A percentile compares a stretch with the other conserved stretches of the same genome.
Conservation (phyloP, 352 stramenopile genomes). For the Phytophthora cactorum region DNA sequence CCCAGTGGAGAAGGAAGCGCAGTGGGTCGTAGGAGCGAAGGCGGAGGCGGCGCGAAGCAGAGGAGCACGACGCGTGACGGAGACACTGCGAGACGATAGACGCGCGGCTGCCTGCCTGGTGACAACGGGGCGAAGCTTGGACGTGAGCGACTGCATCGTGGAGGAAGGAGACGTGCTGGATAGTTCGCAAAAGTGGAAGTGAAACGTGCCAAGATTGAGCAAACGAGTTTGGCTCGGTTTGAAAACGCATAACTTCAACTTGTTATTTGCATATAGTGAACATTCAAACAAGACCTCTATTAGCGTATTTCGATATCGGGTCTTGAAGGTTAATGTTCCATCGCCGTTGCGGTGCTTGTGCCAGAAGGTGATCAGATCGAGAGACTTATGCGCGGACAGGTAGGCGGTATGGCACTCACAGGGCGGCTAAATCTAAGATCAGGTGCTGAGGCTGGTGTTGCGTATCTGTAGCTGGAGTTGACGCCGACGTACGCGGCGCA, state of each 20-base stretch:
- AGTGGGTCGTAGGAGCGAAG: not conserved
- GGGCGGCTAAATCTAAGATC: not conserved
- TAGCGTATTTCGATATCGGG: not conserved
- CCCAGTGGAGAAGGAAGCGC: constrained; percentile 17
- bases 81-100: constrained; percentile 7
- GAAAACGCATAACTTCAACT: constrained; percentile 14
- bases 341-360: not conserved
- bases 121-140: constrained; percentile 17
- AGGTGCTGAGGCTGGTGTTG: constrained; percentile 14
- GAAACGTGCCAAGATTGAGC: constrained; percentile 1
- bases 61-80: constrained; percentile 7
- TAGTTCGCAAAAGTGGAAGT: constrained; percentile 25
- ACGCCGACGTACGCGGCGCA: constrained; percentile 63
- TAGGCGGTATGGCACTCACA: constrained; percentile 3
- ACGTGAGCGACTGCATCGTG: constrained; percentile 24
- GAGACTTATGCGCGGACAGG: constrained; percentile 34
- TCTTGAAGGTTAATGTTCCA: not conserved
- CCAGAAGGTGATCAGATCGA: not conserved
- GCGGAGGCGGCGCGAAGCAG: constrained; percentile 8
- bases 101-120: not conserved
- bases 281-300: too few relatives aligned
- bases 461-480: constrained; percentile 61
- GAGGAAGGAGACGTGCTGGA: not conserved
- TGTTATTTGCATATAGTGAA: not conserved
- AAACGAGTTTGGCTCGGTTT: constrained; percentile 1